These are phyloP conservation scores for Dillenia turbinata DNA, from an alignment of 164 flowering plant species.

Conservation along the genomic window DNA sequence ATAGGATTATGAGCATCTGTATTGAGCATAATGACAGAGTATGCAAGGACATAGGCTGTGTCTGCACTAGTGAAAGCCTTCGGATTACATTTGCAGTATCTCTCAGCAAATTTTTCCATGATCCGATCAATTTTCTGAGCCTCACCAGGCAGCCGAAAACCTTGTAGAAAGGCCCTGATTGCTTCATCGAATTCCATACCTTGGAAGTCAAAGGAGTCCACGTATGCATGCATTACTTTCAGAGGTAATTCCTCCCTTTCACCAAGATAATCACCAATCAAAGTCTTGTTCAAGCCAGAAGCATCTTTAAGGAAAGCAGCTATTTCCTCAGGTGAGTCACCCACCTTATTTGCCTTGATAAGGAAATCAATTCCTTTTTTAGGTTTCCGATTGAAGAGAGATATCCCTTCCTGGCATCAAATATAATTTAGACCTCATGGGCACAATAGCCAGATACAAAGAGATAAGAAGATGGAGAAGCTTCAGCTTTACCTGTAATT, in stretches of 20 bases:
- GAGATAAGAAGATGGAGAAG: slow-evolving; percentile 6
- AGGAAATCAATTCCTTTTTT: slow-evolving; percentile 94
- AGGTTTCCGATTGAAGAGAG: slow-evolving; percentile 93
- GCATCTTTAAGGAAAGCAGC: slow-evolving; percentile 78
- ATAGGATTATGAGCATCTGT: slow-evolving; percentile 98
- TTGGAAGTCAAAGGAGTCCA: slow-evolving; percentile 94
- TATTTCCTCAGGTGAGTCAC: slow-evolving; percentile 84
- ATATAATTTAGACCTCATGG: slow-evolving; percentile 27
- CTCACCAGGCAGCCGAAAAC: slow-evolving; percentile 98
- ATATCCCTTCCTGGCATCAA: slow-evolving; percentile 97
- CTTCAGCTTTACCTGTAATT: slow-evolving; percentile 70
- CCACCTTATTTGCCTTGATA: slow-evolving; percentile 87
- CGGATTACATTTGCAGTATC: slow-evolving; percentile 96
- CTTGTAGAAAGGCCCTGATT: slow-evolving; percentile 76
- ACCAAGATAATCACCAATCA: slow-evolving; percentile 97
- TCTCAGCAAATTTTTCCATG: slow-evolving; percentile 99
- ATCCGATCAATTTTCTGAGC: slow-evolving; percentile 99
- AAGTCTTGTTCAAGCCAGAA: slow-evolving; percentile 80
- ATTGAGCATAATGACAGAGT: slow-evolving; percentile 93
- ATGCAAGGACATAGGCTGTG: slow-evolving; percentile 98
- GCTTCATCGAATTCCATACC: slow-evolving; percentile 96
- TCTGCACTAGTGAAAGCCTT: slow-evolving; percentile 93
- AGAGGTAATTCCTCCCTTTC: slow-evolving; percentile 91
- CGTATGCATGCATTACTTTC: slow-evolving; percentile 98
- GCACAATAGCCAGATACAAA: neutral